These are phyloP conservation scores for Vigna reflexopilosa DNA, from an alignment of 306 rosid genomes.

Conservation along the genomic window DNA sequence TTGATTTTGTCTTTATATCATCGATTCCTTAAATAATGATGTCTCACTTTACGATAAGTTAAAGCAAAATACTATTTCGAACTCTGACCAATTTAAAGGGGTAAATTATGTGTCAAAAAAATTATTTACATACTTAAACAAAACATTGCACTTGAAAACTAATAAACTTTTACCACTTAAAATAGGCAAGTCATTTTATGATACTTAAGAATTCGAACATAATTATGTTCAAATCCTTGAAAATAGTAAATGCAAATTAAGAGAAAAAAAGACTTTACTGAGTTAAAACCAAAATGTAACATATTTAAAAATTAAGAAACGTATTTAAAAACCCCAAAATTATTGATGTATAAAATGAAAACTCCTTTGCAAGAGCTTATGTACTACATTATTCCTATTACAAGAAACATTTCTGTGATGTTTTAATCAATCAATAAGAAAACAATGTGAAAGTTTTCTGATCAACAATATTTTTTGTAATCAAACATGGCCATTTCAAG, in stretches of 20 bases:
- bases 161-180: neutral
- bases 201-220: neutral
- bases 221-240: neutral
- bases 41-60: neutral
- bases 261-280: neutral
- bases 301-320: neutral
- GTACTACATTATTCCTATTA: no score
- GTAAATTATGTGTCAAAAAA: neutral
- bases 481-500: no score
- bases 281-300: neutral
- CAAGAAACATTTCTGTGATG: no score
- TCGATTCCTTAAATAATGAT: neutral
- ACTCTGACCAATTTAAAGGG: neutral
- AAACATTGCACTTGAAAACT: neutral
- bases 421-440: no score
- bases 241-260: neutral
- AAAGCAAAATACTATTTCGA: neutral
- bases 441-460: no score
- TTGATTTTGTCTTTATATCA: neutral
- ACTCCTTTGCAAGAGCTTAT: neutral
- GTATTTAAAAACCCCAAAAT: no score
- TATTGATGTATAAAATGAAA: neutral
- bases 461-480: no score
- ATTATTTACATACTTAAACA: neutral
- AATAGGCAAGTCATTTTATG: neutral